Conservation (phyloP, 805 yeast species). For the Zygosaccharomyces rouxii region DNA sequence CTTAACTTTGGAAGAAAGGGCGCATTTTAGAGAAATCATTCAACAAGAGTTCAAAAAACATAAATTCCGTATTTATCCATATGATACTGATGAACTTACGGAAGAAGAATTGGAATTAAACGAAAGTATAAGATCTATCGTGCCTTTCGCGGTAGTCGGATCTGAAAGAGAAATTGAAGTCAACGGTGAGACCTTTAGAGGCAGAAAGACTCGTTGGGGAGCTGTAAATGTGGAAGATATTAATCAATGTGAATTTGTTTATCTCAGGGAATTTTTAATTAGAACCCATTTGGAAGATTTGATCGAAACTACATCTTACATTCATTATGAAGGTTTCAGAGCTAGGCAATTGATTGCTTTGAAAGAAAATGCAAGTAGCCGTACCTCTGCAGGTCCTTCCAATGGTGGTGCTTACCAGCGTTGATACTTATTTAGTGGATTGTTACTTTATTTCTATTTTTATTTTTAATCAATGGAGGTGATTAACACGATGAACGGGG, state of each 20-base stretch:
- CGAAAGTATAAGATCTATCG: conserved; percentile 64
- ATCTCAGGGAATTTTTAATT: conserved; percentile 87
- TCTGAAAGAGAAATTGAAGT: conserved; percentile 72
- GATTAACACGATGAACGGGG: background rate
- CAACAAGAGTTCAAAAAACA: conserved; percentile 73
- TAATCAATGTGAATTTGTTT: conserved; percentile 91
- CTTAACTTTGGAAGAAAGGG: conserved; percentile 79
- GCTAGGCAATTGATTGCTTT: conserved; percentile 89
- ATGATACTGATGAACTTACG: conserved; percentile 55
- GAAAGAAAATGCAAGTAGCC: conserved; percentile 72
- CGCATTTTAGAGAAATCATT: conserved; percentile 66
- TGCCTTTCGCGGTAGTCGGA: conserved; percentile 95
- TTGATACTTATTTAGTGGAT: background rate
- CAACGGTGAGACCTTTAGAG: conserved; percentile 77
- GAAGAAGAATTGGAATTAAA: conserved; percentile 72
- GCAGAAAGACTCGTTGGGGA: conserved; percentile 94
- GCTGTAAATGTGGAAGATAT: conserved; percentile 90
- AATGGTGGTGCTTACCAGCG: conserved; percentile 23
- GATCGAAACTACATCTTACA: conserved; percentile 82
- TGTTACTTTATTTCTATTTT: background rate
- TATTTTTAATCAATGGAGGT: background rate
- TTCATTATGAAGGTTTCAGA: conserved; percentile 91
- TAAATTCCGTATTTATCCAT: conserved; percentile 79
- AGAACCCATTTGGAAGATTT: conserved; percentile 94
- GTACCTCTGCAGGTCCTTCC: conserved; percentile 37